Evolutionary conservation across 306 rosid genomes (phyloP).

Genomic region (Carpinus fangiana): DNA sequence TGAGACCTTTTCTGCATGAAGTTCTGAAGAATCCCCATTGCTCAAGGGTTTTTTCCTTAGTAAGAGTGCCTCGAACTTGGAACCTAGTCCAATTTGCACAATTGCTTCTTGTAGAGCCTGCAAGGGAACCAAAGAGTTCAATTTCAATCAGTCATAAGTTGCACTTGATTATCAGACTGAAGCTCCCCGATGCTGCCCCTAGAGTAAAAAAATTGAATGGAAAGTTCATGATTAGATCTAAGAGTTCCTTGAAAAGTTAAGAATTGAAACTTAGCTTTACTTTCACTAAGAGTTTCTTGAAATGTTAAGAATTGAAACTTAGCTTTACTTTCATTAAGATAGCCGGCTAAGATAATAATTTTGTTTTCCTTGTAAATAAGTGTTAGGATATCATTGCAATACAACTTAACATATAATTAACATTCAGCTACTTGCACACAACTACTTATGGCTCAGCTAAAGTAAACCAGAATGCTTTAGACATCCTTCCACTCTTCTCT

Average conservation of each 20-base stretch:
- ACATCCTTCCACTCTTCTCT: too few species aligned
- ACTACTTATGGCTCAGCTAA: background rate
- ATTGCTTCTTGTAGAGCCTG: conserved; percentile 66
- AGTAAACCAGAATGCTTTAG: background rate
- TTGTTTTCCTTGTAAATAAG: background rate
- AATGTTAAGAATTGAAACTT: background rate
- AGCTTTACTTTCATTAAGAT: background rate
- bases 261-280: background rate
- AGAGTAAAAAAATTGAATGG: conserved; percentile 2
- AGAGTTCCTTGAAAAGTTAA: conserved; percentile 12
- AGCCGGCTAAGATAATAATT: background rate
- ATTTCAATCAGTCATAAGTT: background rate
- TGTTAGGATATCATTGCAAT: background rate
- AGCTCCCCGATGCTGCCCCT: conserved; percentile 10
- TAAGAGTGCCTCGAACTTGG: conserved; percentile 69
- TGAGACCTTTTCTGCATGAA: conserved; percentile 77
- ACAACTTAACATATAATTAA: background rate
- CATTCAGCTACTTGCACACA: background rate
- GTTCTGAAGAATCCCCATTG: conserved; percentile 59
- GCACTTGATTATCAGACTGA: conserved; percentile 10
- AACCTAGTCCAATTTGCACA: conserved; percentile 51
- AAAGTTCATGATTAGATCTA: conserved; percentile 8
- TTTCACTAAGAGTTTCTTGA: background rate
- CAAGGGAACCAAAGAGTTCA: conserved; percentile 29
- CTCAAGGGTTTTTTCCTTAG: conserved; percentile 64